These are phyloP conservation scores for Sporisorium sorghi DNA, from an alignment of 1,284 basidiomycete genomes.

Conservation along the genomic window DNA sequence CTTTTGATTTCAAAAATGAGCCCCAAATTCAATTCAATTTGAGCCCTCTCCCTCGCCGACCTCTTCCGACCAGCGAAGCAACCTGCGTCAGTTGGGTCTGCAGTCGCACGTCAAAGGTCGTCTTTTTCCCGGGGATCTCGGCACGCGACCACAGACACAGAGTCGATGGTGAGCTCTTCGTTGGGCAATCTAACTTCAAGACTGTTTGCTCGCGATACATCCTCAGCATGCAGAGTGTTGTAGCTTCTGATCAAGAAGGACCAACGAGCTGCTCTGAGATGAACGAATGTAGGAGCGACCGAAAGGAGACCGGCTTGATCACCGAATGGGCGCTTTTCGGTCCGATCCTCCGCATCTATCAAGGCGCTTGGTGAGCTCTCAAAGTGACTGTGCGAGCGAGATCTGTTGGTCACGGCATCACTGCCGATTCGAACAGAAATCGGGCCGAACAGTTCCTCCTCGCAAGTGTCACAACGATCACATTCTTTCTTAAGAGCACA, in stretches of 20 bases:
- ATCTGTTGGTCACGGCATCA: neutral
- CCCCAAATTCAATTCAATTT: constrained; percentile 1
- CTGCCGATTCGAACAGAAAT: neutral
- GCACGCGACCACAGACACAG: neutral
- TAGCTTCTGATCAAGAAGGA: neutral
- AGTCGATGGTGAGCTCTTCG: neutral
- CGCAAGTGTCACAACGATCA: neutral
- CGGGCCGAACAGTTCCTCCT: neutral
- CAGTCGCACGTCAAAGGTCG: too few relatives aligned
- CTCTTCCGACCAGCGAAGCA: constrained; percentile 30
- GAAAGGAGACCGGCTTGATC: neutral
- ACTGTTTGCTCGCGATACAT: neutral
- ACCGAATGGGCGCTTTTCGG: constrained; percentile 3
- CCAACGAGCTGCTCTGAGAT: neutral
- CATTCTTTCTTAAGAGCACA: neutral
- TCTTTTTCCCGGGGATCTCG: constrained; percentile 11
- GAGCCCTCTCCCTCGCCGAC: constrained; percentile 17
- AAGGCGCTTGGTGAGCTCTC: too few relatives aligned
- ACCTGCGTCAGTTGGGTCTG: too few relatives aligned
- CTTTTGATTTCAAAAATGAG: neutral
- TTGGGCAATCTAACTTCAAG: neutral
- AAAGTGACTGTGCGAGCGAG: too few relatives aligned
- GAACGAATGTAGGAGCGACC: neutral
- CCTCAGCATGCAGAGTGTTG: too few relatives aligned
- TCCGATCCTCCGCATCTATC: constrained; percentile 4